These are phyloP conservation scores for Globisporangium alternatum DNA, from an alignment of 352 stramenopile species.

Conservation along the genomic window DNA sequence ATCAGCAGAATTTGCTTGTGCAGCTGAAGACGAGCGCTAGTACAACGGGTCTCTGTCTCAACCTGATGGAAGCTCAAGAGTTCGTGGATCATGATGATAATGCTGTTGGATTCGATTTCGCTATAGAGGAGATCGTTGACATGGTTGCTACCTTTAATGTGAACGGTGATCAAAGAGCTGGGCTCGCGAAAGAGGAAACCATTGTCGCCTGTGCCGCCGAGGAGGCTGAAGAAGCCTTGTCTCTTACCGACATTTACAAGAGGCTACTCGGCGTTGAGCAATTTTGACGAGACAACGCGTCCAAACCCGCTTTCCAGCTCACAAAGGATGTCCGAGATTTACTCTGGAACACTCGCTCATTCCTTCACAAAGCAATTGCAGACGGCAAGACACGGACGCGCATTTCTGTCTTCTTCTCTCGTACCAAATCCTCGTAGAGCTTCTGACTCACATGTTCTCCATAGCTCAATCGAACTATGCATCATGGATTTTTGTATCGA, in stretches of 20 bases:
- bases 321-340: neutral
- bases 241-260: slow-evolving; percentile 6
- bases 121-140: slow-evolving; percentile 1
- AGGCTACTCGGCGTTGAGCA: neutral
- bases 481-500: neutral
- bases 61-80: slow-evolving; percentile 2
- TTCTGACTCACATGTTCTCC: neutral
- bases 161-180: slow-evolving; percentile 2
- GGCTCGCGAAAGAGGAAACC: neutral
- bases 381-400: neutral
- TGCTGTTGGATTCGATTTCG: slow-evolving; percentile 1
- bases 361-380: slow-evolving; percentile 2
- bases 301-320: neutral
- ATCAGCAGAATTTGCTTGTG: neutral
- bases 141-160: neutral
- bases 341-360: neutral
- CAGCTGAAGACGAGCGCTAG: slow-evolving; percentile 3
- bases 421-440: neutral
- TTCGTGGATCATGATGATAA: neutral
- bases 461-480: neutral
- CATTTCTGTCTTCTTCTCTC: neutral
- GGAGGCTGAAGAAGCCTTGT: neutral
- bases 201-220: neutral
- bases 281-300: slow-evolving; percentile 3
- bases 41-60: neutral